Evolutionary conservation across 2,329 filamentous ascomycete genomes (phyloP).

Genomic region (Verticillium dahliae): DNA sequence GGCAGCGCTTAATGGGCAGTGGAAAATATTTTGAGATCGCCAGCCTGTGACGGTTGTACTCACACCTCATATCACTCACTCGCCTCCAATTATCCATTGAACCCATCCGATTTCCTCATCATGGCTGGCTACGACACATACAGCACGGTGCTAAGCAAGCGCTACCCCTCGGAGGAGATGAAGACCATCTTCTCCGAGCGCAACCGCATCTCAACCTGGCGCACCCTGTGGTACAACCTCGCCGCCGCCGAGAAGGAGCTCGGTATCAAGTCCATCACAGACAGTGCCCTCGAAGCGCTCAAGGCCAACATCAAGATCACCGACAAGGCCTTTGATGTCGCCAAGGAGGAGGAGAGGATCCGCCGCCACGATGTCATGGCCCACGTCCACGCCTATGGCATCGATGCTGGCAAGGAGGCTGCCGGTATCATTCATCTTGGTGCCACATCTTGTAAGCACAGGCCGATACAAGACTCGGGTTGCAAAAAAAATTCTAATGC

Average conservation of each 20-base stretch:
- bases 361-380: slow-evolving; percentile 44
- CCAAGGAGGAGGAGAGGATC: slow-evolving; percentile 68
- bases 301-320: slow-evolving; percentile 65
- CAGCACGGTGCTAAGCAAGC: slow-evolving; percentile 56
- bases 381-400: slow-evolving; percentile 67
- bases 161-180: slow-evolving; percentile 74
- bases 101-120: neutral
- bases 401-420: slow-evolving; percentile 62
- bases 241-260: slow-evolving; percentile 78
- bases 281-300: slow-evolving; percentile 73
- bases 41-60: neutral
- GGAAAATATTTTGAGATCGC: neutral
- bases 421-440: slow-evolving; percentile 80
- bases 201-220: slow-evolving; percentile 71
- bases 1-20: neutral
- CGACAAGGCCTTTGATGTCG: slow-evolving; percentile 70
- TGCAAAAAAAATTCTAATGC: neutral
- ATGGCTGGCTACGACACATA: slow-evolving; percentile 36
- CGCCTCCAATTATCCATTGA: neutral
- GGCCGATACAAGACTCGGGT: neutral
- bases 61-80: neutral
- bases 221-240: slow-evolving; percentile 78
- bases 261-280: slow-evolving; percentile 63
- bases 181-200: slow-evolving; percentile 72
- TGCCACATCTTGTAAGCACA: slow-evolving; percentile 33